Evolutionary conservation across 2,329 filamentous ascomycete genomes (phyloP), one percentile per base, ranked within the genome.

Genomic region (Monilinia aucupariae): DNA sequence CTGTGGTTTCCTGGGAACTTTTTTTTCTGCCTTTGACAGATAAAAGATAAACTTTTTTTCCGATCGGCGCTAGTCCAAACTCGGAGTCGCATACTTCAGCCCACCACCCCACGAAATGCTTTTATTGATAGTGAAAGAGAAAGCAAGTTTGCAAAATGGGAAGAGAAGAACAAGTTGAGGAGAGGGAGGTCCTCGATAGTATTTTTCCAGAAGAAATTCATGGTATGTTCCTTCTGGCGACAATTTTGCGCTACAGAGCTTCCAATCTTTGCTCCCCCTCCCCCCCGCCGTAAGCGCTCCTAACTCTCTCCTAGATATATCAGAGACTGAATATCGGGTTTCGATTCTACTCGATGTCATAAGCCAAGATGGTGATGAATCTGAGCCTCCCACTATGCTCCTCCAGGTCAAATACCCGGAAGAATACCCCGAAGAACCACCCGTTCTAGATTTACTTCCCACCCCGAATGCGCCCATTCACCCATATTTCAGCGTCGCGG

Each of bases 171-270:
- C 94, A 99, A 76, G 79, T 87, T 68, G 94, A 99, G 79, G 94
- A 99, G 82, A 88, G 92, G 66, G 94, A 99, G 77, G 93, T 99
- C 71, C 91, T 99, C 74, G 91, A 96, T 74, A 97, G 93, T 65
- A 99, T 99, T 74, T 99, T 97, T 71, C 92, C 94, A 1, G 93
- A 99, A 65, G 94, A 99, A 79, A 96, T 99, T 70, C 93, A 88
- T 83, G 89, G 92, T 93, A 73, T 54, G 76, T 67, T 61, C 49
- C 4, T 8, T 52, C 45, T 25, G 45, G 37, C 20, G 25, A 63
- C 63, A 63, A 9, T 45, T 60, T 43, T 34, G 7, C 6, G 27
- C 43, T 34, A 34, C 4, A 2, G 22, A 9, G 4, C 9, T 50
- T 22, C 3, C 34, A 12, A 37, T 32, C 17, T 27, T 32, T 17